Percentiles rank a stretch among this genome's conserved stretches.
These are phyloP conservation scores for Xylariaceae sp. DNA, from an alignment of 2,329 filamentous ascomycete genomes.

Conservation along the genomic window DNA sequence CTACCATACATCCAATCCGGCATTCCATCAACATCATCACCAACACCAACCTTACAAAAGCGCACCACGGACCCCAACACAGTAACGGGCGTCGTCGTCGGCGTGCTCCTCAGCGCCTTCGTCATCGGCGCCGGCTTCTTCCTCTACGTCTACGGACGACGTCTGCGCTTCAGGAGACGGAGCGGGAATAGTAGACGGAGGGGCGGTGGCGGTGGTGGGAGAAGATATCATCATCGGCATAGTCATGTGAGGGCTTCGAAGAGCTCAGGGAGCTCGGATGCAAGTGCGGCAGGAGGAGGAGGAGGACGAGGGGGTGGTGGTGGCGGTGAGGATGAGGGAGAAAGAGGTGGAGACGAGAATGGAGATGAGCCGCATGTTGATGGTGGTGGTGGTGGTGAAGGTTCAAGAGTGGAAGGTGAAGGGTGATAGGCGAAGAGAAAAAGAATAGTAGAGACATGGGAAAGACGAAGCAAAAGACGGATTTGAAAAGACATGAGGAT, in stretches of 20 bases:
- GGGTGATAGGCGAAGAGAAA: too few species aligned
- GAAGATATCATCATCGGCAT: not conserved
- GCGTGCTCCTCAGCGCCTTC: conserved; percentile 15
- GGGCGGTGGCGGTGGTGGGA: conserved; percentile 3
- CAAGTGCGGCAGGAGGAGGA: not conserved
- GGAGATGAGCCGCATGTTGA: too few species aligned
- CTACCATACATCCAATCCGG: not conserved
- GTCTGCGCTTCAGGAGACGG: conserved; percentile 6
- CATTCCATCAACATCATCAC: not conserved
- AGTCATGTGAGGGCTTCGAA: too few species aligned
- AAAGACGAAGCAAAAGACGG: too few species aligned
- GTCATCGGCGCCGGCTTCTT: conserved; percentile 11
- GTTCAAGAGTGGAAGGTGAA: too few species aligned
- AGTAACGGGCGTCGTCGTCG: conserved; percentile 17
- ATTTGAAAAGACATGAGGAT: too few species aligned
- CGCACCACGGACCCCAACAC: conserved; percentile 12
- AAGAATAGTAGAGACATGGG: too few species aligned
- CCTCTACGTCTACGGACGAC: conserved; percentile 14
- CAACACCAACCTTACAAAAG: not conserved
- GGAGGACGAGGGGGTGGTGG: too few species aligned
- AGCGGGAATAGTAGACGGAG: conserved; percentile 3
- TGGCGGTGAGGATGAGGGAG: too few species aligned
- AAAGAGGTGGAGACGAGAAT: too few species aligned
- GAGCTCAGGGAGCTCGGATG: not conserved
- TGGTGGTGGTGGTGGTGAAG: too few species aligned